Evolutionary conservation across 441 rosid genomes (phyloP).

Genomic region (Adansonia madagascariensis): DNA sequence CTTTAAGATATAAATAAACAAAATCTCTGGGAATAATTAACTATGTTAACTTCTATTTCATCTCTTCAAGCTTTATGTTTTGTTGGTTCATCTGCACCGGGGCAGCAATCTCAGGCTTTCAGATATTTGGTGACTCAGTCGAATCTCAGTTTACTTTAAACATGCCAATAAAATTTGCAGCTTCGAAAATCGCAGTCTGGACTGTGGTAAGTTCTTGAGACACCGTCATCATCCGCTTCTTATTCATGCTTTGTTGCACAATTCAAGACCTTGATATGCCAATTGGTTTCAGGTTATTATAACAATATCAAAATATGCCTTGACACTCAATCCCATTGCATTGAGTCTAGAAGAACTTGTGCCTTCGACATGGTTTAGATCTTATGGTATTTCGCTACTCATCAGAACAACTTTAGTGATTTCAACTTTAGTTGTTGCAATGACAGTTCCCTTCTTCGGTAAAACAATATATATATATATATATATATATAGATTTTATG

Average conservation of each 20-base stretch:
- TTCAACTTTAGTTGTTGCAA: constrained; percentile 75
- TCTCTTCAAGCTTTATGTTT: constrained; percentile 58
- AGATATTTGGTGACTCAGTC: constrained; percentile 66
- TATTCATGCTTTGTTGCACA: background rate
- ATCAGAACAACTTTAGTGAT: constrained; percentile 64
- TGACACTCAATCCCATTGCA: constrained; percentile 74
- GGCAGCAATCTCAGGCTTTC: constrained; percentile 61
- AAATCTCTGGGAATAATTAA: background rate
- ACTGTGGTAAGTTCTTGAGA: constrained; percentile 51
- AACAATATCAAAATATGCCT: constrained; percentile 82
- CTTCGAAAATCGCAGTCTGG: constrained; percentile 74
- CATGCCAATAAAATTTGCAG: constrained; percentile 61
- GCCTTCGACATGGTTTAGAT: constrained; percentile 47
- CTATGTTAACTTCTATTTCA: background rate
- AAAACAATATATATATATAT: constrained; percentile 23
- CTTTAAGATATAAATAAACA: background rate
- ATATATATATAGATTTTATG: background rate
- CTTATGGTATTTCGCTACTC: constrained; percentile 47
- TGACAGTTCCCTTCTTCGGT: constrained; percentile 77
- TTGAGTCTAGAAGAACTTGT: constrained; percentile 77
- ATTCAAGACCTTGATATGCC: background rate
- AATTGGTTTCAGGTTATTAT: constrained; percentile 36
- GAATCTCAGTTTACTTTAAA: constrained; percentile 78
- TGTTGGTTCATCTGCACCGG: constrained; percentile 54
- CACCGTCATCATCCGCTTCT: background rate